Evolutionary conservation across 345 rosid genomes (phyloP).

Genomic region (Populus tremula): DNA sequence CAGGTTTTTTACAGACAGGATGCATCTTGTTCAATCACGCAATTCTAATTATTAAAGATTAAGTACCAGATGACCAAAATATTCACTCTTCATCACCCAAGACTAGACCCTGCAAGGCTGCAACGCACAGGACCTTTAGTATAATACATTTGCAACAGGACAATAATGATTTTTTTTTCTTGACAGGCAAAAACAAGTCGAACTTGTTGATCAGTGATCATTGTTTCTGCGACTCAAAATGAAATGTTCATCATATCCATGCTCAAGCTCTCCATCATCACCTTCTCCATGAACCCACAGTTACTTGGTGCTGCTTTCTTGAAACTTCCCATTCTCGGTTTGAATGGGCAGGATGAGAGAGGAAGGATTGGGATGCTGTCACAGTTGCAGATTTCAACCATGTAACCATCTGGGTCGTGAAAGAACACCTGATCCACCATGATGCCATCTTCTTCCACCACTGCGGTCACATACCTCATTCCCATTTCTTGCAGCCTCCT

Average conservation of each 20-base stretch:
- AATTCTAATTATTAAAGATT: neutral
- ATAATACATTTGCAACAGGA: neutral
- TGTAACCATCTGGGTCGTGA: constrained; percentile 67
- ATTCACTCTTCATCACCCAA: neutral
- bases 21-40: constrained; percentile 4
- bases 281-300: constrained; percentile 48
- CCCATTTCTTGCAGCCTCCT: constrained; percentile 49
- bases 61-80: neutral
- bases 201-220: neutral
- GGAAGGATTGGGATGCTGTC: constrained; percentile 51
- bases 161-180: neutral
- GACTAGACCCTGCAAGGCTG: neutral
- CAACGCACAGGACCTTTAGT: neutral
- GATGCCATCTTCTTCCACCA: constrained; percentile 49
- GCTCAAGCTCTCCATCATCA: constrained; percentile 60
- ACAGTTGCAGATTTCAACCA: constrained; percentile 60
- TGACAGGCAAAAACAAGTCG: neutral
- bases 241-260: constrained; percentile 56
- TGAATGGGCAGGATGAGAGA: constrained; percentile 35
- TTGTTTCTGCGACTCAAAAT: constrained; percentile 25
- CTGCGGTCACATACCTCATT: constrained; percentile 44
- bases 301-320: constrained; percentile 29
- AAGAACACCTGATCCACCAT: constrained; percentile 56
- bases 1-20: neutral
- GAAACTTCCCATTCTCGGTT: constrained; percentile 30